A percentile compares a stretch with the other conserved stretches of the same genome.
phyloP scores from a whole-genome alignment of 1,284 basidiomycete species.

The Sanghuangporus weigelae region DNA sequence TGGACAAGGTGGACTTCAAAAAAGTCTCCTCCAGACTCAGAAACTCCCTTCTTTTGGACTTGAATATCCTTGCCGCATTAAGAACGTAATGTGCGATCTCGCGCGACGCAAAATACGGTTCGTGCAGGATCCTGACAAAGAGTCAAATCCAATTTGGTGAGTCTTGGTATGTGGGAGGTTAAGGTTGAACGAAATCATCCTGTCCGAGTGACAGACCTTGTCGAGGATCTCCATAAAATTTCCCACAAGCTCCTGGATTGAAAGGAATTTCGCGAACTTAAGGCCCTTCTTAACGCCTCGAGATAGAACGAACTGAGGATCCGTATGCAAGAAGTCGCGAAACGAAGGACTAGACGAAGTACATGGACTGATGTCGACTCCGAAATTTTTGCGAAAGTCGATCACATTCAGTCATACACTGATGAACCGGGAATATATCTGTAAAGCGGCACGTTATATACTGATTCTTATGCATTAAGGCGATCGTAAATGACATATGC shows the following conservation, averaged over 20 bases:
- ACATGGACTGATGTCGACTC: too few relatives aligned
- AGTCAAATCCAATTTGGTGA: background rate
- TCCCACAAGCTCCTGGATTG: too few relatives aligned
- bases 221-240: background rate
- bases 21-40: background rate
- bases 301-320: too few relatives aligned
- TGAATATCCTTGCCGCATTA: background rate
- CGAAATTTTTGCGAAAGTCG: too few relatives aligned
- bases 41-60: background rate
- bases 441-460: background rate
- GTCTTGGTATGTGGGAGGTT: background rate
- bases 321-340: too few relatives aligned
- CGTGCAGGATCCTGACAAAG: background rate
- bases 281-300: too few relatives aligned
- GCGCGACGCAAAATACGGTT: background rate
- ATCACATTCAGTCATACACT: too few relatives aligned
- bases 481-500: too few relatives aligned
- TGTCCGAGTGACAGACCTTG: background rate
- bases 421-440: background rate
- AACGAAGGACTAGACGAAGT: too few relatives aligned
- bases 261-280: too few relatives aligned
- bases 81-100: background rate
- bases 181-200: background rate
- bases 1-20: background rate
- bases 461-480: background rate